Evolutionary conservation across 179 eudicot species (phyloP).

Genomic region (Pouteria campechiana): DNA sequence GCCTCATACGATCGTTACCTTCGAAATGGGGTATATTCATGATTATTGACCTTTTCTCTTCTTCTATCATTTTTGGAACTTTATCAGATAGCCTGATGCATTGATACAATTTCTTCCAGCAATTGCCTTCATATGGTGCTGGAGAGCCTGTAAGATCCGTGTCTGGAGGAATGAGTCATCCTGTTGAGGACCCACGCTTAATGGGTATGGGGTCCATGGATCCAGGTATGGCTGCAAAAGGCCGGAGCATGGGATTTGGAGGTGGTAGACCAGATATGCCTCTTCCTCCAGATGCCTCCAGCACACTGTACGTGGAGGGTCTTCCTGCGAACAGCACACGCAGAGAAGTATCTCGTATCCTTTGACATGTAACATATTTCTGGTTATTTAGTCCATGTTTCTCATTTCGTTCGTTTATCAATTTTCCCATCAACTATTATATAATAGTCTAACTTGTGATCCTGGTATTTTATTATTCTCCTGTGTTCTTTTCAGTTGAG

Average conservation of each 20-base stretch:
- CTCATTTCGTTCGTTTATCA: neutral
- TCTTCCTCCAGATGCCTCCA: constrained; percentile 64
- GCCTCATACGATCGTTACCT: constrained; percentile 62
- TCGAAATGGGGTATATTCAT: constrained; percentile 32
- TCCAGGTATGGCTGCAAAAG: constrained; percentile 26
- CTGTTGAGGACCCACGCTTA: constrained; percentile 29
- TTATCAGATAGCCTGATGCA: constrained; percentile 4
- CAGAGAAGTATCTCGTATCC: constrained; percentile 97
- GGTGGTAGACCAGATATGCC: constrained; percentile 47
- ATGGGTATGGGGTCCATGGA: constrained; percentile 24
- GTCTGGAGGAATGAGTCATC: constrained; percentile 32
- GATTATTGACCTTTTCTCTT: neutral
- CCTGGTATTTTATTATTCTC: too few relatives aligned
- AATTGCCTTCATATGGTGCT: constrained; percentile 32
- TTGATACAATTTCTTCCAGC: constrained; percentile 26
- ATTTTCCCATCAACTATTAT: too few relatives aligned
- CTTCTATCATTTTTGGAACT: neutral
- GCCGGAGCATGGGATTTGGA: constrained; percentile 34
- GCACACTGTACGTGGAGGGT: constrained; percentile 68
- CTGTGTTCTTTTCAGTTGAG: too few relatives aligned
- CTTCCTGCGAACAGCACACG: constrained; percentile 65
- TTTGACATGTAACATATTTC: constrained; percentile 4
- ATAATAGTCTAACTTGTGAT: too few relatives aligned
- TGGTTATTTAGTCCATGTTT: neutral
- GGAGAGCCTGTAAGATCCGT: constrained; percentile 36